Evolutionary conservation across 1,284 basidiomycete species (phyloP), one percentile per base, ranked within the genome.

Genomic region (Waitea zeae): DNA sequence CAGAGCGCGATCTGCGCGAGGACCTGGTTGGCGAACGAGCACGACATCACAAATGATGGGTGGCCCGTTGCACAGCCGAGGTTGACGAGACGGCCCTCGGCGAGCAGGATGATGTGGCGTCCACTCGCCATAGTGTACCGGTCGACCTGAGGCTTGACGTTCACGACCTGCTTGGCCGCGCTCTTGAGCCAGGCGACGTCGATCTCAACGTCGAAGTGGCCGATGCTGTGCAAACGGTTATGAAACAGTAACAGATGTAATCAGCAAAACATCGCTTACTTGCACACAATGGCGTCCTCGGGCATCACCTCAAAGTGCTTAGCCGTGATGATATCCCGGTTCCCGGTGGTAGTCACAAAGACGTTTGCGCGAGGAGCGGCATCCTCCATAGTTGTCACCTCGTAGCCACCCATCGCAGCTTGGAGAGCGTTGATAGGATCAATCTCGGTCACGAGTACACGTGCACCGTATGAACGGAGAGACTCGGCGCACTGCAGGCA

Each of bases 371-470:
- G 76, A 42, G 71, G 62, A 37, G 90, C 93, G 47, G 87, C 88
- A 33, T 96, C 89, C 54, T 99, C 93, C 92, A 99, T 97, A 37
- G 89, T 92, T 44, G 82, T 82, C 44, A 99, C 93, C 62, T 99
- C 90, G 60, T 93, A 99, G 44, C 93, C 95, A 50, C 89, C 89
- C 95, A 99, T 99, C 41, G 90, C 90, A 49, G 95, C 93, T 61
- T 98, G 93, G 42, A 98, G 81, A 36, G 93, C 93, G 61, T 98
- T 98, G 79, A 98, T 98, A 47, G 93, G 95, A 63, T 98, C 93
- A 54, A 98, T 95, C 62, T 98, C 93, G 45, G 95, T 97, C 54
- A 99, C 61, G 50, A 98, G 53, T 36, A 98, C 95, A 52, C 95
- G 90, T 47, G 88, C 78, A 57, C 93, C 93, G 61, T 98, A 99